Evolutionary conservation across 2,329 filamentous ascomycete species (phyloP).

Genomic region (Penicillium sp.): DNA sequence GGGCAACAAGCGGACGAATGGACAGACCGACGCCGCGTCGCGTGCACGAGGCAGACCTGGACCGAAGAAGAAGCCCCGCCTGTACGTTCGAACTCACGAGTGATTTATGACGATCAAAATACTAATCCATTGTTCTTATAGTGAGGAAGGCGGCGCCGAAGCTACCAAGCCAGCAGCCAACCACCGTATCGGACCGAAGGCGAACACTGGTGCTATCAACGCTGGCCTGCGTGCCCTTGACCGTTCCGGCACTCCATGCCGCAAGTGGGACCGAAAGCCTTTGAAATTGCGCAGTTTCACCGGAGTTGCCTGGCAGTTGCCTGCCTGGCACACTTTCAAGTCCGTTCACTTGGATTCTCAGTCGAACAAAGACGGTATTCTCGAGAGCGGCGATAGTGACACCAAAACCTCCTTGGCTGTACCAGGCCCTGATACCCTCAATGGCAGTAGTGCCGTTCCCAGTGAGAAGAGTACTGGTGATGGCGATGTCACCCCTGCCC

Average conservation of each 20-base stretch:
- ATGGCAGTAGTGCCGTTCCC: slow-evolving; percentile 51
- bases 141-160: slow-evolving; percentile 55
- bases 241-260: slow-evolving; percentile 85
- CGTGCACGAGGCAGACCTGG: slow-evolving; percentile 81
- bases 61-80: slow-evolving; percentile 91
- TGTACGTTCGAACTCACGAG: slow-evolving; percentile 64
- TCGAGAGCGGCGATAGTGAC: slow-evolving; percentile 57
- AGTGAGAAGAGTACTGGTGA: slow-evolving; percentile 62
- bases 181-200: slow-evolving; percentile 92
- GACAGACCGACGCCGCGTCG: slow-evolving; percentile 47
- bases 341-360: slow-evolving; percentile 38
- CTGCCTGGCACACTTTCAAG: slow-evolving; percentile 70
- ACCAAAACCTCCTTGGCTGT: slow-evolving; percentile 56
- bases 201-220: slow-evolving; percentile 96
- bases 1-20: slow-evolving; percentile 57
- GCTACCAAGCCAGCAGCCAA: slow-evolving; percentile 39
- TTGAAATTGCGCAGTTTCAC: slow-evolving; percentile 92
- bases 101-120: not conserved
- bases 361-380: slow-evolving; percentile 56
- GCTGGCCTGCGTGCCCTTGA: slow-evolving; percentile 92
- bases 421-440: slow-evolving; percentile 18
- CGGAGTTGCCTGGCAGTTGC: slow-evolving; percentile 76
- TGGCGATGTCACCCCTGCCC: slow-evolving; percentile 47
- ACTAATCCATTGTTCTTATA: slow-evolving; percentile 22
- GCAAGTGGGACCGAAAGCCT: slow-evolving; percentile 82